phyloP scores from a whole-genome alignment of 2,329 filamentous ascomycete species.

The Fusarium pseudocircinatum region DNA sequence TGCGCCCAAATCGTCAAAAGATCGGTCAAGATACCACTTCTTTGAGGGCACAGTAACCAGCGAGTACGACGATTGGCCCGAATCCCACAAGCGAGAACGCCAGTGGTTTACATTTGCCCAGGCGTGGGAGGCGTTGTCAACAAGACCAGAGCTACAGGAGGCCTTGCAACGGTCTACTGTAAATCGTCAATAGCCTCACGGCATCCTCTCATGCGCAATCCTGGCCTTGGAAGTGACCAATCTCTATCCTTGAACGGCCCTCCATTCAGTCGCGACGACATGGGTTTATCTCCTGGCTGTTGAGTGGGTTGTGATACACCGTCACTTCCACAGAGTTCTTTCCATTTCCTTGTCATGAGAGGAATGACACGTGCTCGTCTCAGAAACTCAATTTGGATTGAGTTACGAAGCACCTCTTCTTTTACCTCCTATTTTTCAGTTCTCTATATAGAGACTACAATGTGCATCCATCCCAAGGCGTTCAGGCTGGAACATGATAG shows the following conservation, averaged over 20 bases:
- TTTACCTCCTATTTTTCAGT: constrained; percentile 19
- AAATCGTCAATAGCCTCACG: constrained; percentile 51
- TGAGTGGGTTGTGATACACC: neutral
- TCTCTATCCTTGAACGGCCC: neutral
- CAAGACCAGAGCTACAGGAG: constrained; percentile 86
- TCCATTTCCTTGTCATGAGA: constrained; percentile 20
- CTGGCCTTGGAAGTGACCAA: neutral
- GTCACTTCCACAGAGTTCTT: neutral
- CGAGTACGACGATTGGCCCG: constrained; percentile 90
- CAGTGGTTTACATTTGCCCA: constrained; percentile 89
- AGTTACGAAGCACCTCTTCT: constrained; percentile 6
- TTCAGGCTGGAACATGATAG: constrained; percentile 48
- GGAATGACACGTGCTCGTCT: constrained; percentile 9
- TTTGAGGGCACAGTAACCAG: constrained; percentile 88
- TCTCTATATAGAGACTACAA: constrained; percentile 32
- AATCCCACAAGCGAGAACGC: constrained; percentile 89
- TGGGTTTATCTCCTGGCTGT: neutral
- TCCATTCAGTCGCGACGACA: neutral
- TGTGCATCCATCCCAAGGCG: constrained; percentile 45
- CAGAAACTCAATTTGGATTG: neutral
- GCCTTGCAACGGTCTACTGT: constrained; percentile 85
- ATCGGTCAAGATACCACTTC: constrained; percentile 76
- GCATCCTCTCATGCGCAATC: neutral
- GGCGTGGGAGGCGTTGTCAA: constrained; percentile 79
- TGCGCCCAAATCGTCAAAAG: constrained; percentile 76